A percentile compares a stretch with the other conserved stretches of the same genome.
Conservation (phyloP, 2,329 filamentous ascomycete genomes). For the Ascocoryne sarcoides region DNA sequence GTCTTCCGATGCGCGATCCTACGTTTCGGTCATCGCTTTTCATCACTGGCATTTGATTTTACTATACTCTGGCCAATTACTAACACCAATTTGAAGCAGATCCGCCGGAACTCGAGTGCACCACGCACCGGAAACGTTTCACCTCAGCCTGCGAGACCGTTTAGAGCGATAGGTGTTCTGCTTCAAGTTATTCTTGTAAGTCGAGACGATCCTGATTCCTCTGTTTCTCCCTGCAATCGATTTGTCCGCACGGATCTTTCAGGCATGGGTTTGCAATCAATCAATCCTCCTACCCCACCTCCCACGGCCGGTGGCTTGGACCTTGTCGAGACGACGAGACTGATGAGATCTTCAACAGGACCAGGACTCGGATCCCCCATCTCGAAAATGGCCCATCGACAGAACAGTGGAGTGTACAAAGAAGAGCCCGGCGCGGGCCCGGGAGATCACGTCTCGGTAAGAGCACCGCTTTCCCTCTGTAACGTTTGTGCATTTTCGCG, state of each 20-base stretch:
- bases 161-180: conserved; percentile 2
- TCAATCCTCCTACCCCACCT: conserved; percentile 6
- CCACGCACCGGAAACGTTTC: conserved; percentile 15
- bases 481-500: neutral
- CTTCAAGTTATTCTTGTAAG: conserved; percentile 8
- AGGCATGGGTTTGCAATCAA: conserved; percentile 7
- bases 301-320: conserved; percentile 6
- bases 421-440: conserved; percentile 32
- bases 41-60: conserved; percentile 4
- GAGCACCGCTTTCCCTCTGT: conserved; percentile 19
- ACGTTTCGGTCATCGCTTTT: conserved; percentile 17
- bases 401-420: conserved; percentile 33
- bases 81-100: conserved; percentile 12
- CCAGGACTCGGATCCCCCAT: conserved; percentile 7
- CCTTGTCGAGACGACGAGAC: conserved; percentile 4
- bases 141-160: conserved; percentile 6
- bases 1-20: conserved; percentile 13
- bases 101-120: conserved; percentile 5
- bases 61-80: conserved; percentile 7
- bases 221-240: conserved; percentile 5
- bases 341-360: conserved; percentile 7
- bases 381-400: conserved; percentile 26
- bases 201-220: conserved; percentile 10
- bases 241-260: conserved; percentile 15
- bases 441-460: conserved; percentile 35